These are phyloP conservation scores for Globisporangium camurandrum DNA, from an alignment of 352 stramenopile species.

Conservation along the genomic window DNA sequence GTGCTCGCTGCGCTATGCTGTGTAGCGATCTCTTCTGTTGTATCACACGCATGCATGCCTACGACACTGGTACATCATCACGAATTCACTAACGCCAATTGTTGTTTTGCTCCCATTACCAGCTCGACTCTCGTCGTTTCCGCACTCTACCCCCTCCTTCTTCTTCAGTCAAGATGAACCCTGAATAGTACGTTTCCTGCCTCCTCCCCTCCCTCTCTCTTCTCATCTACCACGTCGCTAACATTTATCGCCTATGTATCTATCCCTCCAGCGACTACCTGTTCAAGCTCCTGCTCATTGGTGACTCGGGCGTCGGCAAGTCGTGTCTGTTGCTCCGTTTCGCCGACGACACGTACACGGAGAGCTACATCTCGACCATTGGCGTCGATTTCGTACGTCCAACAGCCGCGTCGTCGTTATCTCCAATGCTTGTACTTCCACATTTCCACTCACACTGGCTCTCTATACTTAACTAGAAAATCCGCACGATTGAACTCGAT, in stretches of 20 bases:
- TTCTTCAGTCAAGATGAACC: conserved; percentile 68
- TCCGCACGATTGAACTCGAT: conserved; percentile 98
- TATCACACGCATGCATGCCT: too few relatives aligned
- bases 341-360: conserved; percentile 99
- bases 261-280: conserved; percentile 91
- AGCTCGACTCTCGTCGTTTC: not conserved
- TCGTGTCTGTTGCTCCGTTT: conserved; percentile 99
- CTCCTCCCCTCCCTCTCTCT: not conserved
- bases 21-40: too few relatives aligned
- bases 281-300: conserved; percentile 98
- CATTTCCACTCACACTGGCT: not conserved
- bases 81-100: too few relatives aligned
- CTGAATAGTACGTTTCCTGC: conserved; percentile 93
- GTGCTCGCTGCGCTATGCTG: not conserved
- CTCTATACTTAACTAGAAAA: conserved; percentile 79
- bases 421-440: not conserved
- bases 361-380: conserved; percentile 99
- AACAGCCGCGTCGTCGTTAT: not conserved
- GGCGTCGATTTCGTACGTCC: conserved; percentile 98
- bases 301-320: conserved; percentile 97
- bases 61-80: too few relatives aligned
- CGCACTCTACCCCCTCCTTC: not conserved
- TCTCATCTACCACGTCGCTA: not conserved
- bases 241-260: not conserved
- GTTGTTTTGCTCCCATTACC: not conserved